phyloP scores from a whole-genome alignment of 805 yeast genomes.

The Cyberlindnera americana region DNA sequence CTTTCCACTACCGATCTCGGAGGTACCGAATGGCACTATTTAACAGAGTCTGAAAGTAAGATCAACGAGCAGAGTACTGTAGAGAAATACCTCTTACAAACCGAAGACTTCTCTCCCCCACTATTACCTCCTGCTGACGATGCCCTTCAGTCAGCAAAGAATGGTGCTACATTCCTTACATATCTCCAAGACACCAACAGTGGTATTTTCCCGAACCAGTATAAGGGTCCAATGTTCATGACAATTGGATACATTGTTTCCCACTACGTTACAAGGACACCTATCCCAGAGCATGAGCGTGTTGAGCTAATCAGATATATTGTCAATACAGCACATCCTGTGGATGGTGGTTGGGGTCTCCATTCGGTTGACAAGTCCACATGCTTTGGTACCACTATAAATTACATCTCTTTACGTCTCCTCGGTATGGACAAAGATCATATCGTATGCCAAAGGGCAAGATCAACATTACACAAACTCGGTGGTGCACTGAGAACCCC shows the following conservation, averaged over 20 bases:
- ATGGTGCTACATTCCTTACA: slow-evolving; percentile 70
- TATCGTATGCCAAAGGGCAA: slow-evolving; percentile 73
- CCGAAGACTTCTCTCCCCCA: slow-evolving; percentile 37
- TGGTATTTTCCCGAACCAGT: slow-evolving; percentile 91
- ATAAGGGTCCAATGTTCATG: slow-evolving; percentile 98
- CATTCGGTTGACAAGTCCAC: slow-evolving; percentile 92
- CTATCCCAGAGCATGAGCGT: slow-evolving; percentile 62
- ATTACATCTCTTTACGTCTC: slow-evolving; percentile 77
- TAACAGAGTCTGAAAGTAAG: slow-evolving; percentile 27
- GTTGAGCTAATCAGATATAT: slow-evolving; percentile 79
- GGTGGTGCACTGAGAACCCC: slow-evolving; percentile 93
- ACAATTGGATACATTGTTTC: slow-evolving; percentile 83
- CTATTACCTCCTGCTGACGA: slow-evolving; percentile 34
- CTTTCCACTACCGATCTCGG: slow-evolving; percentile 69
- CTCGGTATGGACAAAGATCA: slow-evolving; percentile 74
- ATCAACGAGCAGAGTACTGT: slow-evolving; percentile 48
- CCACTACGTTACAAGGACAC: slow-evolving; percentile 62
- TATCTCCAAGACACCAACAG: slow-evolving; percentile 63
- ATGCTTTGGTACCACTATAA: slow-evolving; percentile 89
- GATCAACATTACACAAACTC: slow-evolving; percentile 59
- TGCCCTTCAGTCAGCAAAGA: slow-evolving; percentile 59
- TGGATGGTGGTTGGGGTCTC: slow-evolving; percentile 99
- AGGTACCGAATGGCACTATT: slow-evolving; percentile 76
- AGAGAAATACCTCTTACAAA: slow-evolving; percentile 52
- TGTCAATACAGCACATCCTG: slow-evolving; percentile 92